Conservation (phyloP, 257 asterid genomes). For the Apocynum venetum region DNA sequence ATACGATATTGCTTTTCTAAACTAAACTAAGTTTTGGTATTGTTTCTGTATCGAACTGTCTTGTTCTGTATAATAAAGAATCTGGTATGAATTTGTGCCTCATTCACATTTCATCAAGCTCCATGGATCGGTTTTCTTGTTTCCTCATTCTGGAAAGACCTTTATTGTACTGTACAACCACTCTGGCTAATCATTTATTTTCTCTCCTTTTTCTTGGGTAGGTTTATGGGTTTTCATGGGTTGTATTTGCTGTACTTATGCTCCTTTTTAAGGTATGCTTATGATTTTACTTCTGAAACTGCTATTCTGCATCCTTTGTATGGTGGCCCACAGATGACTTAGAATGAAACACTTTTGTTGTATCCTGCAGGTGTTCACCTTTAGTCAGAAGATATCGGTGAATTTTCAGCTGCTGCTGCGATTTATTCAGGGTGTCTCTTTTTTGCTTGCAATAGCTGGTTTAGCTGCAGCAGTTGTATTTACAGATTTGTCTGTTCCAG, state of each 20-base stretch:
- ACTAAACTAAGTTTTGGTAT: not conserved
- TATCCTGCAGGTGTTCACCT: slow-evolving; percentile 78
- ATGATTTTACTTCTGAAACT: not conserved
- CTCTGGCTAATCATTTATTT: not conserved
- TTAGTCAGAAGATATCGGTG: slow-evolving; percentile 95
- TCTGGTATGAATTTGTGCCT: not conserved
- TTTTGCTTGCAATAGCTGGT: slow-evolving; percentile 80
- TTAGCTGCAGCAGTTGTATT: slow-evolving; percentile 58
- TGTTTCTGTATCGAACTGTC: not conserved
- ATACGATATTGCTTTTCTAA: not conserved
- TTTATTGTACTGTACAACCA: too few species aligned
- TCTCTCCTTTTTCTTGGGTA: slow-evolving; percentile 23
- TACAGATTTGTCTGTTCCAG: slow-evolving; percentile 56
- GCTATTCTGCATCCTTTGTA: not conserved
- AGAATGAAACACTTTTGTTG: slow-evolving; percentile 3
- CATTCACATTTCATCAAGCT: not conserved
- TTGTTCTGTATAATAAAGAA: not conserved
- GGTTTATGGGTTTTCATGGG: slow-evolving; percentile 91
- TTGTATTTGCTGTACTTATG: slow-evolving; percentile 73
- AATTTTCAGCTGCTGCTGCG: slow-evolving; percentile 93
- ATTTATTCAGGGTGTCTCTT: slow-evolving; percentile 79
- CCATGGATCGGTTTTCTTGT: not conserved
- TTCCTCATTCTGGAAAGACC: not conserved
- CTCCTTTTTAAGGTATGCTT: slow-evolving; percentile 82
- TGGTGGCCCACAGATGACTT: not conserved